Evolutionary conservation across 2,329 filamentous ascomycete species (phyloP).

Genomic region (Neurospora crassa): DNA sequence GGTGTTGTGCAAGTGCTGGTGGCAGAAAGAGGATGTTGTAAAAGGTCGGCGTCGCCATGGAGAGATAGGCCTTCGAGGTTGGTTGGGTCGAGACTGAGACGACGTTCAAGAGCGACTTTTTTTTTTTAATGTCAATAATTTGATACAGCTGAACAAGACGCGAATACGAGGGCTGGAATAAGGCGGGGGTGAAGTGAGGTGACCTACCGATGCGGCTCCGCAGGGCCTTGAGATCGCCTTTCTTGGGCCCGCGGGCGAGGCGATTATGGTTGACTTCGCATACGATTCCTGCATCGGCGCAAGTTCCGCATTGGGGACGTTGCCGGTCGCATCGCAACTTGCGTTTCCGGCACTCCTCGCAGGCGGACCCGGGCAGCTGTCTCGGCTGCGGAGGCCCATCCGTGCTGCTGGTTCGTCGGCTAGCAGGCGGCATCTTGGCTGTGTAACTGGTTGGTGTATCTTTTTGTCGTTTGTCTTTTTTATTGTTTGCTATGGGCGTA

Average conservation of each 20-base stretch:
- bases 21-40: not conserved
- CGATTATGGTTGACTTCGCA: conserved; percentile 17
- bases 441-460: not conserved
- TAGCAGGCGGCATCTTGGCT: conserved; percentile 10
- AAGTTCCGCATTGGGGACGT: conserved; percentile 15
- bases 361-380: conserved; percentile 17
- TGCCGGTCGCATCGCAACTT: conserved; percentile 19
- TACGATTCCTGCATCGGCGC: conserved; percentile 13
- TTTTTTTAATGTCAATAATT: conserved; percentile 1
- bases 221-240: conserved; percentile 18
- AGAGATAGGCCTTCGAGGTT: conserved; percentile 2
- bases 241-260: conserved; percentile 18
- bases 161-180: not conserved
- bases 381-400: conserved; percentile 9
- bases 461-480: not conserved
- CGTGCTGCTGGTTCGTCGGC: conserved; percentile 12
- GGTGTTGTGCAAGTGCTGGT: not conserved
- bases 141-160: not conserved
- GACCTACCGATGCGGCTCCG: conserved; percentile 16
- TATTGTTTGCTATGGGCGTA: too few species aligned
- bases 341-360: conserved; percentile 19
- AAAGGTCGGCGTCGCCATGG: conserved; percentile 5
- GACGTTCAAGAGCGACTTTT: conserved; percentile 15
- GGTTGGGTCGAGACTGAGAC: conserved; percentile 15
- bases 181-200: not conserved